Conservation (phyloP, 192 early-diverging fungal genomes). For the Umbelopsis isabellina region DNA sequence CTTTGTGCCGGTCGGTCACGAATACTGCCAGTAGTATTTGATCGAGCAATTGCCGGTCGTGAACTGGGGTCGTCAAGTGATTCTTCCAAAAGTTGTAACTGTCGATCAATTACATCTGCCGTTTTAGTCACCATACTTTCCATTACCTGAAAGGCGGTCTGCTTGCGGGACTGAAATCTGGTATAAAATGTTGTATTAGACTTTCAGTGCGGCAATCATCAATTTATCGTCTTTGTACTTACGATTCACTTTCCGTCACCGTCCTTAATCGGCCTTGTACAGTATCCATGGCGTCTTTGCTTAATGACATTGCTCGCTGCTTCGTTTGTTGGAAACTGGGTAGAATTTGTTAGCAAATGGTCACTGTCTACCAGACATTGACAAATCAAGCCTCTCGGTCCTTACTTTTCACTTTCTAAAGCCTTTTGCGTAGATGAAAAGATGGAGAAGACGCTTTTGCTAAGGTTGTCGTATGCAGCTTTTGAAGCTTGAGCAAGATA, state of each 20-base stretch:
- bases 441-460: slow-evolving; percentile 18
- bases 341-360: background rate
- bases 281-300: slow-evolving; percentile 13
- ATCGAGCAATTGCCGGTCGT: background rate
- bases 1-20: background rate
- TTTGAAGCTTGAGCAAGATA: slow-evolving; percentile 21
- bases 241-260: slow-evolving; percentile 12
- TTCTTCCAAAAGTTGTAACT: background rate
- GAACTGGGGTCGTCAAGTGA: slow-evolving; percentile 1
- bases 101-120: slow-evolving; percentile 15
- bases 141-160: background rate
- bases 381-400: background rate
- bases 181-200: background rate
- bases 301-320: slow-evolving; percentile 13
- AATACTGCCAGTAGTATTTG: background rate
- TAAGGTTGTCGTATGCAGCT: slow-evolving; percentile 18
- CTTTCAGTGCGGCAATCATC: background rate
- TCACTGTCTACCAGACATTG: background rate
- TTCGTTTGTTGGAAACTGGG: slow-evolving; percentile 14
- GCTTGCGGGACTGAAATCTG: slow-evolving; percentile 13
- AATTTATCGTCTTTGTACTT: background rate
- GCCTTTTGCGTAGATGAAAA: slow-evolving; percentile 17
- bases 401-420: slow-evolving; percentile 23
- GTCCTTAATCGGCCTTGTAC: slow-evolving; percentile 7
- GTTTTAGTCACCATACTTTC: slow-evolving; percentile 13